Conservation (phyloP, 768 basidiomycete genomes). For the Auricularia heimuer region DNA sequence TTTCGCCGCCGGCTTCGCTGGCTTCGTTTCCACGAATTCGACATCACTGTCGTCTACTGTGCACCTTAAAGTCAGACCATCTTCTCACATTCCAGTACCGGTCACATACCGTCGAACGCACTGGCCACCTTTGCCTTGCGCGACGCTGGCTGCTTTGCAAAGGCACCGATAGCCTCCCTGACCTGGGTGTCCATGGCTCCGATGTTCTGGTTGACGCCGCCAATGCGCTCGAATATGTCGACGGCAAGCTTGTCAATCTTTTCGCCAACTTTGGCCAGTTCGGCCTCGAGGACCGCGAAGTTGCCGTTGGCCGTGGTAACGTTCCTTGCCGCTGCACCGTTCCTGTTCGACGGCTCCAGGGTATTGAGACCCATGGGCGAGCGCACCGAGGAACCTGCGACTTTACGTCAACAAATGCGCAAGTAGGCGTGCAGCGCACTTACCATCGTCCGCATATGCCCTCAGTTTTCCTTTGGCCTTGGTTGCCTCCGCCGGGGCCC, state of each 20-base stretch:
- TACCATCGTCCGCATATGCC: too few relatives aligned
- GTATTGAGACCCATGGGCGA: background rate
- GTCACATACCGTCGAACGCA: too few relatives aligned
- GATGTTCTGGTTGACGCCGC: background rate
- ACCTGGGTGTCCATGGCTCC: background rate
- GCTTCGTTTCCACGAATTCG: too few relatives aligned
- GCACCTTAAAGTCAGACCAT: too few relatives aligned
- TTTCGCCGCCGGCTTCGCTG: too few relatives aligned
- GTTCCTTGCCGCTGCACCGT: background rate
- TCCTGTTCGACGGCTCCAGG: background rate
- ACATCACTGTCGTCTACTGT: too few relatives aligned
- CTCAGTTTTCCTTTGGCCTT: too few relatives aligned
- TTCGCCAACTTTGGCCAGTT: background rate
- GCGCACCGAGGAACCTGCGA: background rate
- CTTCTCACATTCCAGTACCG: too few relatives aligned
- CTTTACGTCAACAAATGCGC: too few relatives aligned
- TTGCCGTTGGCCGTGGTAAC: background rate
- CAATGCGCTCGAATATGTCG: background rate
- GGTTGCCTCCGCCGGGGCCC: too few relatives aligned
- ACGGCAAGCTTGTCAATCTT: background rate
- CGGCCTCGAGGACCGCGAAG: background rate
- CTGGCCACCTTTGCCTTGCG: too few relatives aligned
- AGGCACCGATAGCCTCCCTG: background rate
- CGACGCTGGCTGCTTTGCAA: background rate
- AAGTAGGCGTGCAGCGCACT: too few relatives aligned